Conservation (phyloP, 345 rosid genomes). For the Salix dunnii region DNA sequence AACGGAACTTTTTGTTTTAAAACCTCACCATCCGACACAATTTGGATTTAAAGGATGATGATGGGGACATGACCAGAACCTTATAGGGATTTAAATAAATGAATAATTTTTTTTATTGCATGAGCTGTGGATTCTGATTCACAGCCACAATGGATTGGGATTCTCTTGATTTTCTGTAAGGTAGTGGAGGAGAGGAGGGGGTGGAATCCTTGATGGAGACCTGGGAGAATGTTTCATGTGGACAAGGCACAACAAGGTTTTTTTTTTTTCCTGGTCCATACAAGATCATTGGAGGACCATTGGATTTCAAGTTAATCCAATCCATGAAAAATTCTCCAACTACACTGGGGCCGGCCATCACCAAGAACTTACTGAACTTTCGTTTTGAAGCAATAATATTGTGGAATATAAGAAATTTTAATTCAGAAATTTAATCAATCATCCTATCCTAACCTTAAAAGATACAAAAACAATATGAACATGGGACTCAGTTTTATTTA, state of each 20-base stretch:
- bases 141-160: background rate
- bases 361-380: background rate
- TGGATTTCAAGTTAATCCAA: background rate
- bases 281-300: background rate
- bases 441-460: background rate
- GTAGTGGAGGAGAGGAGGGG: background rate
- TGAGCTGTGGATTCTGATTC: background rate
- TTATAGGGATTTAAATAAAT: too few relatives aligned
- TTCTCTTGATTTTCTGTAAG: background rate
- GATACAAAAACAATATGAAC: background rate
- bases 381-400: background rate
- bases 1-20: conserved; percentile 36
- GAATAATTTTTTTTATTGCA: too few relatives aligned
- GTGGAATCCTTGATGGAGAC: background rate
- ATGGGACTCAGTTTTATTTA: background rate
- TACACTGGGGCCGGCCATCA: background rate
- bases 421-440: background rate
- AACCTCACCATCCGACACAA: too few relatives aligned
- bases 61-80: too few relatives aligned
- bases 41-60: too few relatives aligned
- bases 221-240: background rate
- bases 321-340: background rate
- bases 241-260: background rate
- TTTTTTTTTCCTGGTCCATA: background rate
- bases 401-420: background rate